A percentile compares a stretch with the other conserved stretches of the same genome.
Evolutionary conservation across 2,329 filamentous ascomycete species (phyloP).

Genomic region (Dothidotthia symphoricarpi): DNA sequence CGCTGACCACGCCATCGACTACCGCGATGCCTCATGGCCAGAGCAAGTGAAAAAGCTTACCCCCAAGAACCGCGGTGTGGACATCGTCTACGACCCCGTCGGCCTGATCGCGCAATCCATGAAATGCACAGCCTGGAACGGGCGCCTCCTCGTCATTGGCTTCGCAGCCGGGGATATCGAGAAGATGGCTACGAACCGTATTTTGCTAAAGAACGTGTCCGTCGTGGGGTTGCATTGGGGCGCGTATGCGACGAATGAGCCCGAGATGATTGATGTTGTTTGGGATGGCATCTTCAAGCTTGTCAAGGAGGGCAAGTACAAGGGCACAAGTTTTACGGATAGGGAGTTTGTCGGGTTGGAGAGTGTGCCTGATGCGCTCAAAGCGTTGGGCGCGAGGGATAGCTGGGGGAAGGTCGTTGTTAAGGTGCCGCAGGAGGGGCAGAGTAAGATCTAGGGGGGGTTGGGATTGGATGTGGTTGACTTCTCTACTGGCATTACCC

Average conservation of each 20-base stretch:
- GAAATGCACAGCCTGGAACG: conserved; percentile 94
- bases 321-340: conserved; percentile 78
- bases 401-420: conserved; percentile 98
- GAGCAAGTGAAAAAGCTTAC: conserved; percentile 74
- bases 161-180: conserved; percentile 87
- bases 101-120: conserved; percentile 83
- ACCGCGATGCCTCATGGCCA: conserved; percentile 63
- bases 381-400: conserved; percentile 73
- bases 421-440: conserved; percentile 65
- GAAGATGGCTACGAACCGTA: conserved; percentile 88
- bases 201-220: conserved; percentile 88
- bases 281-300: conserved; percentile 82
- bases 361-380: conserved; percentile 70
- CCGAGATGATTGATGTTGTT: conserved; percentile 65
- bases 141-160: conserved; percentile 79
- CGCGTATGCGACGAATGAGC: conserved; percentile 72
- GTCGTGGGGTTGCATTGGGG: conserved; percentile 93
- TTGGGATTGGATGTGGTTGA: too few relatives aligned
- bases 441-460: conserved; percentile 35
- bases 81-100: conserved; percentile 94
- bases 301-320: conserved; percentile 75
- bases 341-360: conserved; percentile 80
- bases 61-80: conserved; percentile 70
- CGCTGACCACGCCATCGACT: conserved; percentile 80
- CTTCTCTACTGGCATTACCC: too few relatives aligned